Evolutionary conservation across 768 basidiomycete species (phyloP).

Genomic region (Solioccasus polychromus): DNA sequence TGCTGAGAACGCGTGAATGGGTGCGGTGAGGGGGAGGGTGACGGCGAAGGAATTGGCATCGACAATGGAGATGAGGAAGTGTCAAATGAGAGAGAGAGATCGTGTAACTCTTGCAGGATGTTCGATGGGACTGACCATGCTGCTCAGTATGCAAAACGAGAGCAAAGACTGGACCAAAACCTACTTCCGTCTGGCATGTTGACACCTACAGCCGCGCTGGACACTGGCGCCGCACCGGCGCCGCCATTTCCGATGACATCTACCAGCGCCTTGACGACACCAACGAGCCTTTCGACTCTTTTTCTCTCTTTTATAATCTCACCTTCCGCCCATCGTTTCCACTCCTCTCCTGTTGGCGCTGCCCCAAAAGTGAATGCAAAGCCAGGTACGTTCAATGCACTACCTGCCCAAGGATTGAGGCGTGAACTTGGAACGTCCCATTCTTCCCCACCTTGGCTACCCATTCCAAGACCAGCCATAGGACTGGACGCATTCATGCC

Average conservation of each 20-base stretch:
- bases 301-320: constrained; percentile 56
- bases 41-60: constrained; percentile 21
- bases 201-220: neutral
- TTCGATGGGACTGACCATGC: constrained; percentile 14
- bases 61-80: constrained; percentile 13
- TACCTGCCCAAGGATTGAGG: constrained; percentile 11
- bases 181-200: constrained; percentile 18
- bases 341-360: constrained; percentile 19
- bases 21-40: constrained; percentile 28
- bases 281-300: constrained; percentile 59
- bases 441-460: constrained; percentile 20
- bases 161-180: neutral
- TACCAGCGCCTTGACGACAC: constrained; percentile 58
- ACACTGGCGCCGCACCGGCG: neutral
- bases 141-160: constrained; percentile 2
- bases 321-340: constrained; percentile 29
- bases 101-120: constrained; percentile 27
- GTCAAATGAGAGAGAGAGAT: constrained; percentile 28
- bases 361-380: constrained; percentile 11
- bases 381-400: constrained; percentile 12
- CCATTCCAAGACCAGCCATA: constrained; percentile 14
- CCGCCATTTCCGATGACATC: constrained; percentile 52
- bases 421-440: constrained; percentile 22
- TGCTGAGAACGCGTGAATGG: constrained; percentile 13
- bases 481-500: constrained; percentile 10